Percentiles rank a stretch among this genome's conserved stretches.
phyloP scores from a whole-genome alignment of 352 stramenopile species.

The Globisporangium megalacanthum region DNA sequence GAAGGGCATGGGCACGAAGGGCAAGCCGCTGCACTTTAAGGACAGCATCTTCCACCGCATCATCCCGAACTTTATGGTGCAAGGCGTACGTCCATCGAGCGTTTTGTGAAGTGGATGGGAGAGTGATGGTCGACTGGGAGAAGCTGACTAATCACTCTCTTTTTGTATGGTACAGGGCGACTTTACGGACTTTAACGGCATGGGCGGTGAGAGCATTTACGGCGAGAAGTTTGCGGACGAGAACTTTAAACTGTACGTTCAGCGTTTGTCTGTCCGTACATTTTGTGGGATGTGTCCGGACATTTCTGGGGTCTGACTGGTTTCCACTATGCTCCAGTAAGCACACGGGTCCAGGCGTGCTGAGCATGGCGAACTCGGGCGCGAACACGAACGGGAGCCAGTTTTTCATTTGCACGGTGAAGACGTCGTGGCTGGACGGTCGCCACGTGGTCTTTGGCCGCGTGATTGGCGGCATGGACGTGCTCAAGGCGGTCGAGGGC shows the following conservation, averaged over 20 bases:
- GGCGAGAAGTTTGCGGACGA: slow-evolving; percentile 95
- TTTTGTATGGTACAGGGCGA: slow-evolving; percentile 34
- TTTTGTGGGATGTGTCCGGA: neutral
- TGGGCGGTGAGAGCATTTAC: slow-evolving; percentile 93
- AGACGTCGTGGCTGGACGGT: slow-evolving; percentile 89
- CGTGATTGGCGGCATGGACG: slow-evolving; percentile 93
- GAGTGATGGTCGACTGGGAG: too few species aligned
- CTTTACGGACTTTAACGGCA: slow-evolving; percentile 88
- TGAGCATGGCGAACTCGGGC: slow-evolving; percentile 85
- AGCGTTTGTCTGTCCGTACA: neutral
- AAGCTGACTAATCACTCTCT: neutral
- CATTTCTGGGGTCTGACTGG: too few species aligned
- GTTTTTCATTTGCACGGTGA: slow-evolving; percentile 97
- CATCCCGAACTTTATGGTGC: slow-evolving; percentile 94
- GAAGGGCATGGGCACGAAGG: slow-evolving; percentile 77
- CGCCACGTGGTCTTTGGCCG: slow-evolving; percentile 91
- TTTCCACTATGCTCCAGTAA: slow-evolving; percentile 24
- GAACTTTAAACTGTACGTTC: slow-evolving; percentile 91
- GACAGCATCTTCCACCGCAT: slow-evolving; percentile 95
- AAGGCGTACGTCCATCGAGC: slow-evolving; percentile 36
- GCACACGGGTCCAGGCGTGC: slow-evolving; percentile 57
- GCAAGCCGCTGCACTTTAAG: slow-evolving; percentile 98
- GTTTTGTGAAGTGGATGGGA: neutral
- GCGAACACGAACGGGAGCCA: slow-evolving; percentile 94
- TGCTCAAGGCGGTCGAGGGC: slow-evolving; percentile 95